Evolutionary conservation across 768 basidiomycete genomes (phyloP).

Genomic region (Podaxis sp.): DNA sequence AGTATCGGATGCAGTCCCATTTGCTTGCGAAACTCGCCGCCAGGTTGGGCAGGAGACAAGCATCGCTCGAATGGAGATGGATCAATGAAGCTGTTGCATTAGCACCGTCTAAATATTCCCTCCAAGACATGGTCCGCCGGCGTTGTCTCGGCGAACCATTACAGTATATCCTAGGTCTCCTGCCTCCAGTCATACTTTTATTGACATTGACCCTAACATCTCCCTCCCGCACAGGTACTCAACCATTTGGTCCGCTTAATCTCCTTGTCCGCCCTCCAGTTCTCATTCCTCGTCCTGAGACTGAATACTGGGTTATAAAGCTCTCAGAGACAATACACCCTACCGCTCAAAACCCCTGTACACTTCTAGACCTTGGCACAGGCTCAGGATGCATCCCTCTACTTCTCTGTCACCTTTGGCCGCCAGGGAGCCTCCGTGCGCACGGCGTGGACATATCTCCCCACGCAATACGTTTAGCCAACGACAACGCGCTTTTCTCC

Average conservation of each 20-base stretch:
- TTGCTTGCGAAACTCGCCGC: slow-evolving; percentile 23
- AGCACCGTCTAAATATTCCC: slow-evolving; percentile 17
- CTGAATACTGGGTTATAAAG: slow-evolving; percentile 74
- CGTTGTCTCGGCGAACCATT: slow-evolving; percentile 72
- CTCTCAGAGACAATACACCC: slow-evolving; percentile 48
- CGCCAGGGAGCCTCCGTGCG: slow-evolving; percentile 47
- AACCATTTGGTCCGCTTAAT: slow-evolving; percentile 83
- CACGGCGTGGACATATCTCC: slow-evolving; percentile 66
- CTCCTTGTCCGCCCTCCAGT: slow-evolving; percentile 72
- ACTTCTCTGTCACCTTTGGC: slow-evolving; percentile 66
- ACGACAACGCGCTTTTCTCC: slow-evolving; percentile 43
- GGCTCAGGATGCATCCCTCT: slow-evolving; percentile 92
- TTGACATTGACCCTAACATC: slow-evolving; percentile 14
- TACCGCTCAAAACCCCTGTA: slow-evolving; percentile 27
- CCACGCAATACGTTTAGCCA: slow-evolving; percentile 49
- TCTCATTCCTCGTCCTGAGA: slow-evolving; percentile 94
- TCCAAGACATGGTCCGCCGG: slow-evolving; percentile 49
- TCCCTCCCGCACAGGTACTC: slow-evolving; percentile 46
- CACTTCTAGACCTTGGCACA: slow-evolving; percentile 85
- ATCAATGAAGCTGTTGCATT: slow-evolving; percentile 27
- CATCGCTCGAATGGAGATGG: slow-evolving; percentile 39
- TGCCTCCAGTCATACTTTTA: slow-evolving; percentile 3
- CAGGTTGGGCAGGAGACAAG: slow-evolving; percentile 32
- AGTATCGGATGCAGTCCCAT: slow-evolving; percentile 21
- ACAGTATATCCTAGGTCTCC: slow-evolving; percentile 83